Base-by-base conservation (phyloP, 257 asterid genomes). In the Solanum okadae region DNA sequence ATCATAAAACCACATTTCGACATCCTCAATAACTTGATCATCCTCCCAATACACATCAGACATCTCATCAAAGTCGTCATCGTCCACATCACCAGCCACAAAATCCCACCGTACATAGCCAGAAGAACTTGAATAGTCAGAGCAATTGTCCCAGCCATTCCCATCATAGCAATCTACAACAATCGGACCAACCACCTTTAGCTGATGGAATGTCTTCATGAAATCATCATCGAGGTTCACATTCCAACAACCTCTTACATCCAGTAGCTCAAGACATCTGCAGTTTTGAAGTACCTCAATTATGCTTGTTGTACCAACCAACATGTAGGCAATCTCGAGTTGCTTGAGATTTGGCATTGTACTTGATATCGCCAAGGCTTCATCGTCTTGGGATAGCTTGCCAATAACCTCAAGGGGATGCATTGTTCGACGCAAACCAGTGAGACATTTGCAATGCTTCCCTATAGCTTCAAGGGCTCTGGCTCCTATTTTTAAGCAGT, bases 301-400 rank as follows among this genome's bases (percentile, higher is more conserved):
- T 22, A 94, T 82, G 37, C 98, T 91, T 6, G 75, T 83, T 4
- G 98, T 96, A 29, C 86, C 88, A 23, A 95, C 95, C 3, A 93
- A 93, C 91, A 94, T 88, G 93, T 96, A 94, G 77, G 98, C 95
- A 3, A 95, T 93, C 92, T 96, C 99, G 4, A 96, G 98, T 42
- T 93, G 95, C 94, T 93, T 90, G 70, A 96, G 99, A 8, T 84
- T 90, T 3, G 98, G 94, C 99, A 96, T 96, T 1, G 97, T 94
- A 1, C 89, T 20, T 2, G 99, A 97, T 12, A 96, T 95, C 0
- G 96, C 98, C 0, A 90, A 91, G 56, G 98, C 99, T 86, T 96
- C 99, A 16, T 94, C 98, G 13, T 94, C 94, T 83, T 94, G 98
- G 63, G 95, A 93, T 18, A 87, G 94, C 90, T 91, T 92, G 89